Evolutionary conservation across 768 basidiomycete species (phyloP).

Genomic region (Pisolithus tinctorius): DNA sequence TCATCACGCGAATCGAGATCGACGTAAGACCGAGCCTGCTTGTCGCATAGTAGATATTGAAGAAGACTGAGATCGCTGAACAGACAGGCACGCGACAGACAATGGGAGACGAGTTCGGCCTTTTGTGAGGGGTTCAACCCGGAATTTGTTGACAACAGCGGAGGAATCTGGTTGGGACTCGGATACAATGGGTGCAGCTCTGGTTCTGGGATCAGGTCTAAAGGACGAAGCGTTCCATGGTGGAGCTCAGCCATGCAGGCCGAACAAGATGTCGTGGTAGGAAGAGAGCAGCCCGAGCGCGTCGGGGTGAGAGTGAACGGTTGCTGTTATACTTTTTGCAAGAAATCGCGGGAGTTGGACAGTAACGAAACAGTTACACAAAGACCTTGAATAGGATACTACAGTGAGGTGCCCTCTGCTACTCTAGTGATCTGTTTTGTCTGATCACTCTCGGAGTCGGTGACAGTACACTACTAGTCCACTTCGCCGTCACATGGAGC

Average conservation of each 20-base stretch:
- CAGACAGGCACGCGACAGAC: slow-evolving; percentile 64
- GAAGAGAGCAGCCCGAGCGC: background rate
- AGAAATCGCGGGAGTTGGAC: too few species aligned
- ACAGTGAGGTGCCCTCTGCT: too few species aligned
- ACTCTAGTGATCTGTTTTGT: too few species aligned
- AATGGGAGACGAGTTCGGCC: slow-evolving; percentile 65
- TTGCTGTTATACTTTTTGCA: too few species aligned
- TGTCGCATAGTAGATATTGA: slow-evolving; percentile 64
- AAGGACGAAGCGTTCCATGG: slow-evolving; percentile 22
- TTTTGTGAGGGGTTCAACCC: slow-evolving; percentile 66
- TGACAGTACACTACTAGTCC: too few species aligned
- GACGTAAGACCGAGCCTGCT: slow-evolving; percentile 55
- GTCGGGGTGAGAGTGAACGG: background rate
- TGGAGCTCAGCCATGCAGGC: slow-evolving; percentile 20
- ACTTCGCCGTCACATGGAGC: too few species aligned
- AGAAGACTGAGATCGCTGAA: slow-evolving; percentile 73
- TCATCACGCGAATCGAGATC: slow-evolving; percentile 74
- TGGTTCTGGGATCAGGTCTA: slow-evolving; percentile 67
- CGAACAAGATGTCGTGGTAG: background rate
- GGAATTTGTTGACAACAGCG: slow-evolving; percentile 58
- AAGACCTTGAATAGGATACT: too few species aligned
- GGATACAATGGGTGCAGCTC: slow-evolving; percentile 80
- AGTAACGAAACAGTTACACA: too few species aligned
- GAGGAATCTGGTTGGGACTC: slow-evolving; percentile 51
- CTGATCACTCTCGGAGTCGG: too few species aligned